Evolutionary conservation across 2,329 filamentous ascomycete species (phyloP).

Genomic region (Emergomyces pasteurianus): DNA sequence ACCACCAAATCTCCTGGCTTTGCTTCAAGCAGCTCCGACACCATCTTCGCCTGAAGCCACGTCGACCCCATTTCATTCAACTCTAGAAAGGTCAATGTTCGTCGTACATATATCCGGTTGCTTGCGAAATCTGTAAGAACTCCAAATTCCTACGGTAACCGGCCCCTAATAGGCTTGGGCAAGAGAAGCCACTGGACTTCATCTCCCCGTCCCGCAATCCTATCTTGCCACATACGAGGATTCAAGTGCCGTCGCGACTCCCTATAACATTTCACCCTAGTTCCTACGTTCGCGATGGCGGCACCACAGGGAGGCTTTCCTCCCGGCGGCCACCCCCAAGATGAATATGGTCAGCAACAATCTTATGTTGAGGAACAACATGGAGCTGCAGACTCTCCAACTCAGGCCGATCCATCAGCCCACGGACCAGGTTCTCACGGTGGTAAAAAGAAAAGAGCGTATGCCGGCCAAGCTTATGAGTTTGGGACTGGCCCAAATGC

Average conservation of each 20-base stretch:
- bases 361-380: conserved; percentile 25
- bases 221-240: background rate
- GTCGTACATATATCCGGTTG: background rate
- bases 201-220: background rate
- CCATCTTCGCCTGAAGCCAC: background rate
- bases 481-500: conserved; percentile 83
- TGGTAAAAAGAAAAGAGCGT: conserved; percentile 72
- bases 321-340: conserved; percentile 28
- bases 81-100: background rate
- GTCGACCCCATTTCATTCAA: background rate
- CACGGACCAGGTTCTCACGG: conserved; percentile 15
- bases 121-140: background rate
- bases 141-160: background rate
- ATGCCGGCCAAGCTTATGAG: conserved; percentile 89
- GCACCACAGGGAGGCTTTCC: conserved; percentile 41
- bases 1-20: background rate
- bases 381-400: conserved; percentile 20
- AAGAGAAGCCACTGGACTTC: background rate
- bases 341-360: conserved; percentile 36
- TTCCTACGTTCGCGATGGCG: conserved; percentile 28
- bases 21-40: background rate
- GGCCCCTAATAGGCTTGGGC: background rate
- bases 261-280: background rate
- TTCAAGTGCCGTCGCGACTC: background rate
- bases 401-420: conserved; percentile 14